Percentiles rank a stretch among this genome's conserved stretches.
These are phyloP conservation scores for Beta macrorhiza DNA, from an alignment of 179 eudicot species.

Conservation along the genomic window DNA sequence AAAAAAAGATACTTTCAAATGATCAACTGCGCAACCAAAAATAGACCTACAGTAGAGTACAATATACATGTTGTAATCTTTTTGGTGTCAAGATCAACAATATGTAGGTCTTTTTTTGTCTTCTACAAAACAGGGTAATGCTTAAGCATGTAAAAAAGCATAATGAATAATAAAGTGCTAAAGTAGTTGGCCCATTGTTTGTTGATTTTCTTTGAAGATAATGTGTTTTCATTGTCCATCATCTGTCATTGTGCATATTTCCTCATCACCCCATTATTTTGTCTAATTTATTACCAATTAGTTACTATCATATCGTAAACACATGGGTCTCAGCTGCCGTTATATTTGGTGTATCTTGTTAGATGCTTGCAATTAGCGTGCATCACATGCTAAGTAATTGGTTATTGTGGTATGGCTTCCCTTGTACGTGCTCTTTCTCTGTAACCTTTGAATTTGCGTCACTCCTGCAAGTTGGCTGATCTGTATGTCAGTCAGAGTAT, in stretches of 20 bases:
- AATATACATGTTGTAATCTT: not conserved
- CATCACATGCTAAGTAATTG: not conserved
- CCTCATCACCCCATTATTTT: not conserved
- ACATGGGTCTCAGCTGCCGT: not conserved
- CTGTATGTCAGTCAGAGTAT: not conserved
- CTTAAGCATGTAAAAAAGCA: not conserved
- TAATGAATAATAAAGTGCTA: conserved; percentile 4
- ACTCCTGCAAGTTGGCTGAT: not conserved
- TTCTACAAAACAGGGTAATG: not conserved
- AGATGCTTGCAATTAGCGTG: not conserved
- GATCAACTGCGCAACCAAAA: too few species aligned
- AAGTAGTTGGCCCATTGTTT: conserved; percentile 24
- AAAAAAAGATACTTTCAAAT: too few species aligned
- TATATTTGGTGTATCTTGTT: not conserved
- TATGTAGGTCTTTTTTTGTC: not conserved
- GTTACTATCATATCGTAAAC: not conserved
- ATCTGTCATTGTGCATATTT: not conserved
- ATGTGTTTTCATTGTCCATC: conserved; percentile 6
- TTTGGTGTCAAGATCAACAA: conserved; percentile 15
- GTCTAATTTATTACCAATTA: not conserved
- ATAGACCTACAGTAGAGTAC: too few species aligned
- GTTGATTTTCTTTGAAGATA: conserved; percentile 9
- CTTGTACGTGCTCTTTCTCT: not conserved
- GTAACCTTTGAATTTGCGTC: not conserved
- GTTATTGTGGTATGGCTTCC: not conserved